A percentile compares a stretch with the other conserved stretches of the same genome.
Conservation (phyloP, 1,284 basidiomycete species). For the Cutaneotrichosporon cyanovorans region DNA sequence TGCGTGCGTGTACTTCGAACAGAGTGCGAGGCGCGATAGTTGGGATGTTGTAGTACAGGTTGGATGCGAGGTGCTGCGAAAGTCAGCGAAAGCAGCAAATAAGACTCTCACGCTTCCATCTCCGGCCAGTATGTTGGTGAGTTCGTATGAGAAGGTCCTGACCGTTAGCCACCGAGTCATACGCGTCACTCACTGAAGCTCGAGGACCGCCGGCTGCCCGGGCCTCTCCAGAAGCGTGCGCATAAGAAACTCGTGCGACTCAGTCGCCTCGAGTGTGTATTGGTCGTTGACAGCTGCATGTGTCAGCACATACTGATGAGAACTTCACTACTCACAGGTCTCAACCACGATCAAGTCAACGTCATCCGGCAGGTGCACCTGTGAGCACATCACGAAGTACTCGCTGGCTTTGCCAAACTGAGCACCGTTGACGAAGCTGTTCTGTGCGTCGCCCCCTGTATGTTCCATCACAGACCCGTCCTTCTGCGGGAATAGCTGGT, state of each 20-base stretch:
- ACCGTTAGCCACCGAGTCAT: neutral
- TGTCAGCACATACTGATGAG: constrained; percentile 5
- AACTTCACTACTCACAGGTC: constrained; percentile 6
- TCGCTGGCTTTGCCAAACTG: constrained; percentile 7
- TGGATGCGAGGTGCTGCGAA: constrained; percentile 28
- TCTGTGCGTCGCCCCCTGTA: constrained; percentile 3
- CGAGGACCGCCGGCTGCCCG: constrained; percentile 2
- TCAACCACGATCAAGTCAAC: constrained; percentile 27
- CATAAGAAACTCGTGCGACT: constrained; percentile 8
- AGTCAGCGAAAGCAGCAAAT: too few species aligned
- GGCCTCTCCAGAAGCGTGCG: constrained; percentile 3
- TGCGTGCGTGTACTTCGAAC: constrained; percentile 15
- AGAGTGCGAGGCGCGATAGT: constrained; percentile 31
- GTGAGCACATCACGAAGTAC: constrained; percentile 28
- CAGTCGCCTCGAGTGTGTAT: neutral
- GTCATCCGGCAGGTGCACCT: constrained; percentile 27
- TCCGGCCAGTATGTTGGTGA: constrained; percentile 24
- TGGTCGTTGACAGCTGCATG: constrained; percentile 30
- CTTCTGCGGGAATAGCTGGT: constrained; percentile 27
- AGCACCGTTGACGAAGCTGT: constrained; percentile 28
- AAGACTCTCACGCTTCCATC: constrained; percentile 5
- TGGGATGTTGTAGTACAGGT: constrained; percentile 38
- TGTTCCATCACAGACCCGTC: constrained; percentile 2
- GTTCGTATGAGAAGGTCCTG: constrained; percentile 31
- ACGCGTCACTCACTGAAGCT: neutral